These are phyloP conservation scores for Physaria fendleri DNA, from an alignment of 345 rosid genomes.

Conservation along the genomic window DNA sequence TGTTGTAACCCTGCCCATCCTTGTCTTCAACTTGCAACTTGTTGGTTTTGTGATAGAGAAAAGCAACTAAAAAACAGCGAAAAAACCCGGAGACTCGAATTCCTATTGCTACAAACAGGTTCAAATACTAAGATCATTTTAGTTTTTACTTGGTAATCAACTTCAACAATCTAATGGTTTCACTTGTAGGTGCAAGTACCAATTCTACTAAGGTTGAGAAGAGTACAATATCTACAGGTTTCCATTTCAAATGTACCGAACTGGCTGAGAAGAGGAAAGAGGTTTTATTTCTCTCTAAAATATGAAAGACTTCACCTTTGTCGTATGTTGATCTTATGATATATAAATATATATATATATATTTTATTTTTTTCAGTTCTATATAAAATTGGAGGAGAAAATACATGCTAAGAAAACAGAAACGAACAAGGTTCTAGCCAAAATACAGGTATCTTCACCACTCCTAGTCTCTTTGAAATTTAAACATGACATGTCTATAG, in stretches of 20 bases:
- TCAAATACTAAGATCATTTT: slow-evolving; percentile 10
- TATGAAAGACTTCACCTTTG: not conserved
- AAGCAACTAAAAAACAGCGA: slow-evolving; percentile 33
- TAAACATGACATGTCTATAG: not conserved
- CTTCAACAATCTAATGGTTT: slow-evolving; percentile 2
- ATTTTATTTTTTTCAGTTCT: slow-evolving; percentile 39
- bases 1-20: not conserved
- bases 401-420: slow-evolving; percentile 66
- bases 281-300: slow-evolving; percentile 28
- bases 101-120: slow-evolving; percentile 48
- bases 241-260: slow-evolving; percentile 57
- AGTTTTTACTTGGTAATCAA: not conserved
- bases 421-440: slow-evolving; percentile 56
- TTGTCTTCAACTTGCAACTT: not conserved
- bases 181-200: slow-evolving; percentile 37
- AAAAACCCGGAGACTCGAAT: slow-evolving; percentile 37
- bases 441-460: slow-evolving; percentile 47
- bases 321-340: not conserved
- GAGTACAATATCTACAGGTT: slow-evolving; percentile 35
- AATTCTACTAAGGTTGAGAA: slow-evolving; percentile 38
- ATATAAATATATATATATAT: too few species aligned
- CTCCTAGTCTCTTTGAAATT: not conserved
- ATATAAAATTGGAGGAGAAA: slow-evolving; percentile 66
- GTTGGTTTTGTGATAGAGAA: slow-evolving; percentile 35
- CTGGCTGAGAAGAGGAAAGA: slow-evolving; percentile 82